A percentile compares a stretch with the other conserved stretches of the same genome.
These are phyloP conservation scores for Golubevia sp. DNA, from an alignment of 1,284 basidiomycete genomes.

Conservation along the genomic window DNA sequence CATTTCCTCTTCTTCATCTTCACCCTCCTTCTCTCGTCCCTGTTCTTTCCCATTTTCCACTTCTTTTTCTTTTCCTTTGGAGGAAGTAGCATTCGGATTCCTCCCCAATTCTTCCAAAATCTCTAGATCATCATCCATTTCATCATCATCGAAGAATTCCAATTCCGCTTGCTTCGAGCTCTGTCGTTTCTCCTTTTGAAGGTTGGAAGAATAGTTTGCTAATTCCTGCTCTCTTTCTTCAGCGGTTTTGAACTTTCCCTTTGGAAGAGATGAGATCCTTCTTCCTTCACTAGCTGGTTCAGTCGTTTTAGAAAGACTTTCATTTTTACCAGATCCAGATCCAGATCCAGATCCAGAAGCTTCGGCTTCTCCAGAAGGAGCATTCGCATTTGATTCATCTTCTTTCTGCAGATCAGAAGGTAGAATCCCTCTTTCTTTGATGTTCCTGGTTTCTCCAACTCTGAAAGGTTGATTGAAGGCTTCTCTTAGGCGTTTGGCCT, in stretches of 20 bases:
- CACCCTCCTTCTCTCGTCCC: conserved; percentile 3
- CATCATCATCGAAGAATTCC: background rate
- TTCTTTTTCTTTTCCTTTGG: background rate
- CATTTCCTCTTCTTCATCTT: conserved; percentile 21
- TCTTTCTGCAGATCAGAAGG: conserved; percentile 9
- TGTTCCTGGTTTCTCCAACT: conserved; percentile 72
- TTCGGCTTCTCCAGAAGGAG: conserved; percentile 69
- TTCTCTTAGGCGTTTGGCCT: conserved; percentile 72
- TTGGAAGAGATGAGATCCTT: background rate
- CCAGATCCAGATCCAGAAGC: background rate
- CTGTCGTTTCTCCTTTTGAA: too few relatives aligned
- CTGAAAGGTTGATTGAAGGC: conserved; percentile 66
- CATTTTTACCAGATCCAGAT: too few relatives aligned
- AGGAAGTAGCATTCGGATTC: background rate
- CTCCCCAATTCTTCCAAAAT: background rate
- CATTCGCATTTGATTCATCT: conserved; percentile 76
- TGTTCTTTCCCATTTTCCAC: too few relatives aligned
- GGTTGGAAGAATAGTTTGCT: too few relatives aligned
- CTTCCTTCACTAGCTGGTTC: background rate
- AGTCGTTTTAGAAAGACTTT: background rate
- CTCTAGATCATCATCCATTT: background rate
- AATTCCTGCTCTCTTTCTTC: background rate
- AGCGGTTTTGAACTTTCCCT: background rate
- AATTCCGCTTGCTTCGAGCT: background rate
- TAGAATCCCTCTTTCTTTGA: conserved; percentile 67